Percentiles rank a stretch among this genome's conserved stretches.
These are phyloP conservation scores for Paecilomyces fulvus DNA, from an alignment of 2,329 filamentous ascomycete genomes.

Conservation along the genomic window DNA sequence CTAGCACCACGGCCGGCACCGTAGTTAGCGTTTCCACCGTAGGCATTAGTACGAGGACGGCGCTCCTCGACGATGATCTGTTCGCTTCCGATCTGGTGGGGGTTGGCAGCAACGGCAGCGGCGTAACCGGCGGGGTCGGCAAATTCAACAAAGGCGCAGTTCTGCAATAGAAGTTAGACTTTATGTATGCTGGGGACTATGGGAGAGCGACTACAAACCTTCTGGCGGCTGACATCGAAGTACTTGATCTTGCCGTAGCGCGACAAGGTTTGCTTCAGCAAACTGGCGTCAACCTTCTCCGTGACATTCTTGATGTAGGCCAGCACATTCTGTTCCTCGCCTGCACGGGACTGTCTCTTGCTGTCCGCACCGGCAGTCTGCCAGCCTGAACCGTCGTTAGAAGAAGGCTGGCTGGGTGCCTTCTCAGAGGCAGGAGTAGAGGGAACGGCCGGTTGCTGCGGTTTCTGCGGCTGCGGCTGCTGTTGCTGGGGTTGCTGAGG, in stretches of 20 bases:
- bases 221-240: slow-evolving; percentile 58
- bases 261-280: slow-evolving; percentile 62
- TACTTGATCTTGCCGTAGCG: slow-evolving; percentile 59
- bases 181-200: background rate
- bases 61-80: slow-evolving; percentile 83
- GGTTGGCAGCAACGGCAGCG: slow-evolving; percentile 74
- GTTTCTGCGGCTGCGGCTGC: slow-evolving; percentile 16
- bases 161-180: slow-evolving; percentile 45
- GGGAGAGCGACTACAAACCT: slow-evolving; percentile 50
- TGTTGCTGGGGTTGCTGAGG: slow-evolving; percentile 18
- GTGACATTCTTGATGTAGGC: slow-evolving; percentile 96
- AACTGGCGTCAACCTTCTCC: slow-evolving; percentile 70
- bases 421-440: slow-evolving; percentile 41
- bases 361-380: slow-evolving; percentile 71
- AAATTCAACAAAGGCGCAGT: slow-evolving; percentile 96
- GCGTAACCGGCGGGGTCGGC: slow-evolving; percentile 71
- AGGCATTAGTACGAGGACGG: slow-evolving; percentile 63
- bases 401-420: slow-evolving; percentile 72
- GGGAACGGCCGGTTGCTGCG: slow-evolving; percentile 27
- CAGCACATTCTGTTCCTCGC: slow-evolving; percentile 66
- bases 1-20: slow-evolving; percentile 53
- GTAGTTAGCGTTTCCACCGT: slow-evolving; percentile 58
- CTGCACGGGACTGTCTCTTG: slow-evolving; percentile 67
- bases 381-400: slow-evolving; percentile 63
- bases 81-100: slow-evolving; percentile 74